Evolutionary conservation across 495 filamentous ascomycete species (phyloP).

Genomic region (Chlorociboria aeruginascens): DNA sequence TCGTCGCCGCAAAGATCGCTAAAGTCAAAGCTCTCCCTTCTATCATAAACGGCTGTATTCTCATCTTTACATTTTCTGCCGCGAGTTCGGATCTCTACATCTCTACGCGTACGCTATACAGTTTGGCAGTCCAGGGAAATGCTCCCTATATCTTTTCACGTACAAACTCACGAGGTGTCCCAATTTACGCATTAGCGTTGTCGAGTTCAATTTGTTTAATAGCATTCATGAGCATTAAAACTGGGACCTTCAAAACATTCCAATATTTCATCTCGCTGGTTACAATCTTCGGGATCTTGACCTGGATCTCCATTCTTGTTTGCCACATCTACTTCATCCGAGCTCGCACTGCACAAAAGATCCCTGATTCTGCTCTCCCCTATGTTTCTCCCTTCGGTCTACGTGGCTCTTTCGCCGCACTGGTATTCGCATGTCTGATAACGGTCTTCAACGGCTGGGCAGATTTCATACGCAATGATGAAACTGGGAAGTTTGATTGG

Average conservation of each 20-base stretch:
- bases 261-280: conserved; percentile 50
- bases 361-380: conserved; percentile 39
- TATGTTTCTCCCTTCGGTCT: conserved; percentile 50
- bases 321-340: conserved; percentile 49
- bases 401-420: conserved; percentile 42
- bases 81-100: conserved; percentile 77
- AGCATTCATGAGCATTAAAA: conserved; percentile 58
- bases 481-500: conserved; percentile 29
- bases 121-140: conserved; percentile 50
- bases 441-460: conserved; percentile 44
- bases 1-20: conserved; percentile 48
- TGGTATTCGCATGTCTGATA: conserved; percentile 42
- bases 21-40: conserved; percentile 51
- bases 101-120: conserved; percentile 60
- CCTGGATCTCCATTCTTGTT: conserved; percentile 44
- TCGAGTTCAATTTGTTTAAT: conserved; percentile 42
- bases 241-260: conserved; percentile 43
- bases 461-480: conserved; percentile 35
- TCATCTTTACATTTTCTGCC: conserved; percentile 53
- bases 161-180: conserved; percentile 49
- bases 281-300: conserved; percentile 46
- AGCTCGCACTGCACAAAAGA: conserved; percentile 41
- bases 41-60: conserved; percentile 64
- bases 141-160: conserved; percentile 46
- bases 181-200: conserved; percentile 43